A percentile compares a stretch with the other conserved stretches of the same genome.
Evolutionary conservation across 1,284 basidiomycete species (phyloP).

Genomic region (Singerocomus rubriflavus): DNA sequence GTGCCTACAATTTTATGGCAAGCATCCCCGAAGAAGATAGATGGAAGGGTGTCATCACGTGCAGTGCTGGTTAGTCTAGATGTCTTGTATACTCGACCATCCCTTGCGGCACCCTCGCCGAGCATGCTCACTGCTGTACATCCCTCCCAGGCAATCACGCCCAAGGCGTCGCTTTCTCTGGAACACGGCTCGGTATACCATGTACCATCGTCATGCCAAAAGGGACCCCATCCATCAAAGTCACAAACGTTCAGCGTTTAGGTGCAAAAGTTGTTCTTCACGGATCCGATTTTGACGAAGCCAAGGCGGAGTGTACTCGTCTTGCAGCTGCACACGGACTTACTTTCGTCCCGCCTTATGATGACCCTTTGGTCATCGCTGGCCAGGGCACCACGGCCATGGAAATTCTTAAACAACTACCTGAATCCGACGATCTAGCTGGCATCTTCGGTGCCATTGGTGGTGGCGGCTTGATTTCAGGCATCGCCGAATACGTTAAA

Average conservation of each 20-base stretch:
- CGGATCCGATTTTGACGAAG: constrained; percentile 94
- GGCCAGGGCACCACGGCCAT: constrained; percentile 96
- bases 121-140: constrained; percentile 1
- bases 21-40: constrained; percentile 84
- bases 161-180: constrained; percentile 96
- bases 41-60: constrained; percentile 97
- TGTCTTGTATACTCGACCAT: constrained; percentile 30
- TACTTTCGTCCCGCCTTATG: constrained; percentile 94
- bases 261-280: constrained; percentile 94
- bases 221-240: constrained; percentile 95
- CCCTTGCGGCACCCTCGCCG: constrained; percentile 3
- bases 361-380: constrained; percentile 95
- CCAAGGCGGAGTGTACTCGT: constrained; percentile 91
- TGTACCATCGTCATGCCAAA: constrained; percentile 99
- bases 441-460: constrained; percentile 91
- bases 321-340: constrained; percentile 78
- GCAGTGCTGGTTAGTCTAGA: constrained; percentile 89
- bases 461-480: constrained; percentile 89
- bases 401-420: constrained; percentile 88
- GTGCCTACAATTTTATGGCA: constrained; percentile 99
- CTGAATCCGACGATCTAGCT: constrained; percentile 73
- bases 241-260: constrained; percentile 87
- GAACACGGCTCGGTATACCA: constrained; percentile 81
- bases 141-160: constrained; percentile 87
- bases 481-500: constrained; percentile 92